Percentiles rank a stretch among this genome's conserved stretches.
These are phyloP conservation scores for Plenodomus tracheiphilus DNA, from an alignment of 2,329 filamentous ascomycete species.

Conservation along the genomic window DNA sequence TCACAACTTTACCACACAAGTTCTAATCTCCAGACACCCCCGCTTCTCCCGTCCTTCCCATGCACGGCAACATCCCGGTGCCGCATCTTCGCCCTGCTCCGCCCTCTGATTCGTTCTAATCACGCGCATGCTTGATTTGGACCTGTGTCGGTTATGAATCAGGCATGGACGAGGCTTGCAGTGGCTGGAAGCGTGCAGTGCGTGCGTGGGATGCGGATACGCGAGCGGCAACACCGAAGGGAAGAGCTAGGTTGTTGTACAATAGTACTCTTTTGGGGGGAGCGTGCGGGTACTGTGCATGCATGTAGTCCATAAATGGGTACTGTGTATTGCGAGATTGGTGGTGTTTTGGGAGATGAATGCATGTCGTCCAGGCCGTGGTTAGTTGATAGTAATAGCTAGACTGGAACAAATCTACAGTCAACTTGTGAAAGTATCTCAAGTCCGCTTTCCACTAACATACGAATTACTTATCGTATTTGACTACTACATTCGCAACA, in stretches of 20 bases:
- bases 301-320: too few species aligned
- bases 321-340: too few species aligned
- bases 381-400: too few species aligned
- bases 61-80: constrained; percentile 12
- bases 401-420: too few species aligned
- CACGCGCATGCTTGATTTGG: constrained; percentile 10
- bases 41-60: constrained; percentile 6
- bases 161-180: background rate
- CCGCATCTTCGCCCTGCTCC: constrained; percentile 11
- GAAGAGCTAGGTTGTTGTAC: constrained; percentile 8
- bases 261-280: too few species aligned
- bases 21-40: constrained; percentile 7
- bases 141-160: background rate
- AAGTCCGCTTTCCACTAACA: too few species aligned
- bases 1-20: background rate
- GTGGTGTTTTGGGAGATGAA: too few species aligned
- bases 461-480: too few species aligned
- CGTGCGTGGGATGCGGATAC: constrained; percentile 7
- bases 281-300: too few species aligned
- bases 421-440: too few species aligned
- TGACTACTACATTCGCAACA: too few species aligned
- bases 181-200: background rate
- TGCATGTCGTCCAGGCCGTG: too few species aligned
- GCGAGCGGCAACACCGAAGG: constrained; percentile 16
- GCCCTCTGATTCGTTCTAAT: constrained; percentile 9